Evolutionary conservation across 1,139 yeast species (phyloP).

Genomic region (Pichia norvegensis): DNA sequence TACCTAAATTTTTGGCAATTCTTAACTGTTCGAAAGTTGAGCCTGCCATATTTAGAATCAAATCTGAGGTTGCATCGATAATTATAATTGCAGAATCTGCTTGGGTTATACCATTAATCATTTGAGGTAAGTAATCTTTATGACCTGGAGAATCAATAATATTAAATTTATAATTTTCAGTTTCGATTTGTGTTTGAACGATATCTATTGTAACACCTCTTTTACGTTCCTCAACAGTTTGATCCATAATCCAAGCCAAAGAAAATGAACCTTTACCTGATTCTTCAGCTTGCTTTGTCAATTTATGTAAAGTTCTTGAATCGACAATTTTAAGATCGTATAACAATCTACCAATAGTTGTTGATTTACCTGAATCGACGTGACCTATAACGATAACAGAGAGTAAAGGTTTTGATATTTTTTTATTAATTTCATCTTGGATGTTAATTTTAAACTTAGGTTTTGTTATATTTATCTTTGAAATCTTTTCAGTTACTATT

Average conservation of each 20-base stretch:
- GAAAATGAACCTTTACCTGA: conserved; percentile 92
- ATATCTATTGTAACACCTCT: conserved; percentile 94
- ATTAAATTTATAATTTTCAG: conserved; percentile 57
- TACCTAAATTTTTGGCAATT: conserved; percentile 75
- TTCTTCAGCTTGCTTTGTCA: conserved; percentile 71
- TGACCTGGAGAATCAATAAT: conserved; percentile 99
- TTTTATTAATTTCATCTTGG: conserved; percentile 33
- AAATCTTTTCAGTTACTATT: background rate
- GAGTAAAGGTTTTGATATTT: conserved; percentile 50
- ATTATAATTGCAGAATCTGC: conserved; percentile 70
- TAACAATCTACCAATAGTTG: conserved; percentile 82
- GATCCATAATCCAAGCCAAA: conserved; percentile 96
- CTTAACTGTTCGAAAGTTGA: conserved; percentile 93
- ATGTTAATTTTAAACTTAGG: conserved; percentile 37
- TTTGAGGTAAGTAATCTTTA: conserved; percentile 94
- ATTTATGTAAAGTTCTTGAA: conserved; percentile 63
- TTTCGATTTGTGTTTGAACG: conserved; percentile 73
- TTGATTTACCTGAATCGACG: conserved; percentile 97
- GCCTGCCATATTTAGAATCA: conserved; percentile 70
- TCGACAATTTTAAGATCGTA: conserved; percentile 80
- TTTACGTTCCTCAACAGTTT: conserved; percentile 80
- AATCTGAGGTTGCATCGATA: conserved; percentile 78
- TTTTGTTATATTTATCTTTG: conserved; percentile 28
- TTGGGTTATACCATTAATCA: conserved; percentile 95
- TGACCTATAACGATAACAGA: conserved; percentile 90